Base-by-base conservation (phyloP, 2,329 filamentous ascomycete species). In the Cercospora sojina region DNA sequence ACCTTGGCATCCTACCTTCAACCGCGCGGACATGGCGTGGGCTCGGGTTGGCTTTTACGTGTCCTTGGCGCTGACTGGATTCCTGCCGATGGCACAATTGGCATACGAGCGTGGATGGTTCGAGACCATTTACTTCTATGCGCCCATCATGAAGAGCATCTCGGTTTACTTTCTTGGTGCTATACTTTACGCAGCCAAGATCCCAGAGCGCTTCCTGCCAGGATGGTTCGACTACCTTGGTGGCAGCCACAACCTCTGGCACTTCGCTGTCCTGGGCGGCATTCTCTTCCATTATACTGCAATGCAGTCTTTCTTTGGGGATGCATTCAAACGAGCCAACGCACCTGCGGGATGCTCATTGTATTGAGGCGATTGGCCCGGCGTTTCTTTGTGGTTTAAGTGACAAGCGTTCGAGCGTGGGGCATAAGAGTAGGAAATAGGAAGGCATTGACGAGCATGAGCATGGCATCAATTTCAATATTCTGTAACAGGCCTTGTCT, bases 231-330 rank as follows among this genome's bases (percentile, higher is more conserved):
- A 99, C 79, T 98, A 98, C 77, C 85, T 96, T 47, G 95, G 95
- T 43, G 93, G 92, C 55, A 96, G 92, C 78, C 95, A 99, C 81
- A 99, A 99, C 79, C 88, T 99, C 66, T 99, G 95, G 95, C 95
- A 99, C 79, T 80, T 96, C 35, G 95, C 95, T 7, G 95, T 99
- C 10, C 83, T 99, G 29, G 92, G 93, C 16, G 95, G 95, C 10
- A 99, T 99, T 65, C 80, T 98, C n/a, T 98, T 97, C 78, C 95
- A 99, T 79, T 99, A 98, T 80, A 85, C 86, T 23, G 95, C 95
- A 18, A 97, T 99, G 94, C 91, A 97, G 79, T 87, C 93, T 64
- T 95, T 99, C 79, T 99, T 99, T 76, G 85, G 90, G 5, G 79
- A 80, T 61, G 83, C 83, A 1, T 80, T 83, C 71, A 62, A 71